phyloP scores from a whole-genome alignment of 2,329 filamentous ascomycete genomes.

The Colletotrichum sp. region DNA sequence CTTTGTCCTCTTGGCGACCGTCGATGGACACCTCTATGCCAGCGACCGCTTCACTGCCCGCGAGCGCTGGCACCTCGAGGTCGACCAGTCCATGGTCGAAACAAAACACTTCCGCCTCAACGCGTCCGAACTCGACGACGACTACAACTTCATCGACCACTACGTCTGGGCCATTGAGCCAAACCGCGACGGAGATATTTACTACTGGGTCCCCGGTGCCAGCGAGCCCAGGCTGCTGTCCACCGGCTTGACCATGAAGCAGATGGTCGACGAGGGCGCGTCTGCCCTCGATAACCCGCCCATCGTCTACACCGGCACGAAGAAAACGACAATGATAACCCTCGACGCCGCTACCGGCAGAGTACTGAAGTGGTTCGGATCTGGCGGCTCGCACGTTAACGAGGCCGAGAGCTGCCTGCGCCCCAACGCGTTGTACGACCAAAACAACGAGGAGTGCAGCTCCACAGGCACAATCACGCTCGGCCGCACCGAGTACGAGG shows the following conservation, averaged over 20 bases:
- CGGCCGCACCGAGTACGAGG: slow-evolving; percentile 87
- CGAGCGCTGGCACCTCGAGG: slow-evolving; percentile 83
- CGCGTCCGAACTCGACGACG: slow-evolving; percentile 62
- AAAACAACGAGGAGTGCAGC: slow-evolving; percentile 77
- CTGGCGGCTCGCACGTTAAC: slow-evolving; percentile 70
- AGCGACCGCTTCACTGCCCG: slow-evolving; percentile 86
- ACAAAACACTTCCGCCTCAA: slow-evolving; percentile 81
- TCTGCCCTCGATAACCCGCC: slow-evolving; percentile 77
- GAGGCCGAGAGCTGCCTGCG: slow-evolving; percentile 77
- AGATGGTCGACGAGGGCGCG: slow-evolving; percentile 81
- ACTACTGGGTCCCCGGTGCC: slow-evolving; percentile 78
- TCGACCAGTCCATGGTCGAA: slow-evolving; percentile 88
- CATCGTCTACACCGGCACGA: slow-evolving; percentile 89
- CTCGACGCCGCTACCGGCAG: slow-evolving; percentile 86
- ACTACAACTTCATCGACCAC: slow-evolving; percentile 75
- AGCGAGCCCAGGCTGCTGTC: slow-evolving; percentile 64
- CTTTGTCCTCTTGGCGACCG: slow-evolving; percentile 99
- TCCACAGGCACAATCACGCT: slow-evolving; percentile 81
- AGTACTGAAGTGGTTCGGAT: slow-evolving; percentile 84
- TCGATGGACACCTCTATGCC: slow-evolving; percentile 95
- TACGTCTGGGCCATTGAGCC: slow-evolving; percentile 97
- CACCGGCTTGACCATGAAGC: slow-evolving; percentile 79
- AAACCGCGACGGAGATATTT: slow-evolving; percentile 83
- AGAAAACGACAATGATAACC: slow-evolving; percentile 88
- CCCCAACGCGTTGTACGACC: slow-evolving; percentile 69